These are phyloP conservation scores for Pigoraptor vietnamica DNA, from an alignment of 78 protist genomes.

Conservation along the genomic window DNA sequence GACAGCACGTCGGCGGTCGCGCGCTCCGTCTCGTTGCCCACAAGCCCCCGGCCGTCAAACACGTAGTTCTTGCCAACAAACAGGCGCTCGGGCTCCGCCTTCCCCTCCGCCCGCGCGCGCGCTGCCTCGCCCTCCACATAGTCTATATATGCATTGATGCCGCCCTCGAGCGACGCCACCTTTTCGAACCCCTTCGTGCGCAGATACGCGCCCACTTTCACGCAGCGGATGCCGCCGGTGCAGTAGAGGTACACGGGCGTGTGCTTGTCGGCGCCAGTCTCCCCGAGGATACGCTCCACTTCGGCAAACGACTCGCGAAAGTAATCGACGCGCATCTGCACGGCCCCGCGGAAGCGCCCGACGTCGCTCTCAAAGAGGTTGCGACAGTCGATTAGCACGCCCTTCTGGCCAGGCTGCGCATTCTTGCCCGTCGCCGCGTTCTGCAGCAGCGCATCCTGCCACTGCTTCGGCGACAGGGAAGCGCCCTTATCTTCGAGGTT, in stretches of 20 bases:
- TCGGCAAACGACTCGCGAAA: background rate
- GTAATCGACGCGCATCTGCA: background rate
- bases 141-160: background rate
- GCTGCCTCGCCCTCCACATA: background rate
- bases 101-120: background rate
- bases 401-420: background rate
- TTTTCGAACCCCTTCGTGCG: background rate
- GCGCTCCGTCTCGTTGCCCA: background rate
- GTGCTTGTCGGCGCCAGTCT: background rate
- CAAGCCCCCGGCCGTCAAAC: background rate
- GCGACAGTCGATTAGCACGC: background rate
- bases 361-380: background rate
- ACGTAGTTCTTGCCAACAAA: background rate
- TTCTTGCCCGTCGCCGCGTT: background rate
- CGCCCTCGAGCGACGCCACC: background rate
- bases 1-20: background rate
- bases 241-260: background rate
- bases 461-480: background rate
- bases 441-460: background rate
- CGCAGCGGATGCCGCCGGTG: background rate
- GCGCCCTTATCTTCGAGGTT: background rate
- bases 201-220: background rate
- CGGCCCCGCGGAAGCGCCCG: background rate
- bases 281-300: background rate
- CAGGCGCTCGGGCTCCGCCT: background rate